Base-by-base conservation (phyloP, 2,329 filamentous ascomycete genomes). In the Phialophora macrospora region DNA sequence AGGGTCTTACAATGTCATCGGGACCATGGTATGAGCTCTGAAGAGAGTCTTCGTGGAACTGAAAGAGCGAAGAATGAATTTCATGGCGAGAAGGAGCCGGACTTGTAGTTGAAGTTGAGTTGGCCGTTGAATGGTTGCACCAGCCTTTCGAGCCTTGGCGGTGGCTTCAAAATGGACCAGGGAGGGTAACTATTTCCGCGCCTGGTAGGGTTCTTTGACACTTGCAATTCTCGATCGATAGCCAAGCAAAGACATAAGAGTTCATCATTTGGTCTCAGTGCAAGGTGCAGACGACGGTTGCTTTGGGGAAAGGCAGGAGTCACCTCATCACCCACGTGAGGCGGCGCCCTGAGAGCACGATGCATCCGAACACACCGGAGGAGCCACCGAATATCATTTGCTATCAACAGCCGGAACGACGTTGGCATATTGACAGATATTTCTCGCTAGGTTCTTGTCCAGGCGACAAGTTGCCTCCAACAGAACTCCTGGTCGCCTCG, bases 81-180 rank as follows among this genome's bases (percentile, higher is more conserved):
- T 38, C 24, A n/a, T 28, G 26, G 44, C 20, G 26, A 14, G 20
- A 12, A 30, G 14, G 26, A 22, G 12, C 11, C 24, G 46, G 24
- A 49, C 9, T 20, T 48, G 17, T 52, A 52, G n/a, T 55, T n/a
- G 20, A 49, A 26, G 34, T 55, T 55, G 52, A 55, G 52, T 34
- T 55, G 52, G 52, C 8, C 52, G 8, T 30, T 30, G 17, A 30
- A 34, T 55, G 26, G 52, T 34, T 20, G 30, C 48, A 60, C 26
- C 57, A 60, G 46, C 41, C 8, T 3, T 34, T 60, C 7, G 30
- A 60, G 58, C 28, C 48, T 60, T 60, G 58, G 58, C 58, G 9
- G n/a, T 28, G 20, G 34, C 32, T 49, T 59, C 41, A 22, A 14
- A 14, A 48, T 17, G 12, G 41, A 20, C 55, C 8, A n/a, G 41